Percentiles rank a stretch among this genome's conserved stretches.
These are phyloP conservation scores for Candida neerlandica DNA, from an alignment of 1,139 yeast genomes.

Conservation along the genomic window DNA sequence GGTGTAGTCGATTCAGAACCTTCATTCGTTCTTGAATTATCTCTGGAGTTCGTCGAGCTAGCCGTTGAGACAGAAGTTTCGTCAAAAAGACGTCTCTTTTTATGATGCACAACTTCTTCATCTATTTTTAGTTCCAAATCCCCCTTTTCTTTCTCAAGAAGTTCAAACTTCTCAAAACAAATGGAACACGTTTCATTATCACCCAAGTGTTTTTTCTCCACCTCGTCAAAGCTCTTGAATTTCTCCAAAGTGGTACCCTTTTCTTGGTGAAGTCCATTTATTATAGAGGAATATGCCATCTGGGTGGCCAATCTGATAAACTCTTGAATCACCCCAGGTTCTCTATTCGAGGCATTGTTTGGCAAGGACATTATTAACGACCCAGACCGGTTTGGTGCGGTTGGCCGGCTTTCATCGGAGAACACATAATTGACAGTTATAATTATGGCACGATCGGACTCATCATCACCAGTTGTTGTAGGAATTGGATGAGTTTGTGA, in stretches of 20 bases:
- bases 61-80: slow-evolving; percentile 11
- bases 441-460: slow-evolving; percentile 30
- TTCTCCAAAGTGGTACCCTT: slow-evolving; percentile 54
- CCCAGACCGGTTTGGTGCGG: slow-evolving; percentile 50
- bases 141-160: slow-evolving; percentile 15
- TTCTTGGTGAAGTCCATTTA: slow-evolving; percentile 43
- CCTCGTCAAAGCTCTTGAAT: slow-evolving; percentile 52
- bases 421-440: slow-evolving; percentile 50
- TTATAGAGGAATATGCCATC: slow-evolving; percentile 64
- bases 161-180: slow-evolving; percentile 60
- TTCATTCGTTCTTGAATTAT: not conserved
- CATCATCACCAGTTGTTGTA: slow-evolving; percentile 8
- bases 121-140: slow-evolving; percentile 17
- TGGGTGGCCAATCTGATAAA: slow-evolving; percentile 69
- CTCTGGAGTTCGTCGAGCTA: slow-evolving; percentile 10
- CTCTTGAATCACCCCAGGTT: slow-evolving; percentile 55
- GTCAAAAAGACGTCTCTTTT: slow-evolving; percentile 12
- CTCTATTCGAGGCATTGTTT: slow-evolving; percentile 58
- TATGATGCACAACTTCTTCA: slow-evolving; percentile 12
- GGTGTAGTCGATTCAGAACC: slow-evolving; percentile 3
- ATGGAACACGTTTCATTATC: slow-evolving; percentile 56
- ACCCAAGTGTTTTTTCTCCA: slow-evolving; percentile 26
- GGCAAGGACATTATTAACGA: slow-evolving; percentile 64
- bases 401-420: slow-evolving; percentile 45
- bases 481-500: not conserved